A percentile compares a stretch with the other conserved stretches of the same genome.
phyloP scores from a whole-genome alignment of 371 early-diverging fungal genomes.

The Syncephalastrum monosporum region DNA sequence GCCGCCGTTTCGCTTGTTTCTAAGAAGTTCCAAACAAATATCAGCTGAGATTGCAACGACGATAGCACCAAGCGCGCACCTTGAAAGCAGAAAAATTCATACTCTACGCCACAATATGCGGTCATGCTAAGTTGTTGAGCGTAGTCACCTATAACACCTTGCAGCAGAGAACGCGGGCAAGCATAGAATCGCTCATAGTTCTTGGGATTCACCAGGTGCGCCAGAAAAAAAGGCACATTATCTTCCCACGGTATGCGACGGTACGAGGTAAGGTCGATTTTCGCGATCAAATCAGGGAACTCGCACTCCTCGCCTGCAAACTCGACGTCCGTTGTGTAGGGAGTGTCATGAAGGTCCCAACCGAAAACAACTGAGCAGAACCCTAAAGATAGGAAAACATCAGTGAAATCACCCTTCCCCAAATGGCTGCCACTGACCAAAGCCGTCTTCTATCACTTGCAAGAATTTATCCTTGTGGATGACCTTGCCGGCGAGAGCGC shows the following conservation, averaged over 20 bases:
- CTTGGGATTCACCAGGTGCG: constrained; percentile 63
- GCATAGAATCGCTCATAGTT: constrained; percentile 55
- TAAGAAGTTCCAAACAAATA: constrained; percentile 14
- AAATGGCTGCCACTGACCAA: constrained; percentile 48
- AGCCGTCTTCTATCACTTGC: constrained; percentile 61
- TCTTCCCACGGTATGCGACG: constrained; percentile 80
- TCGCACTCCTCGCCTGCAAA: constrained; percentile 38
- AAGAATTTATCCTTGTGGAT: constrained; percentile 70
- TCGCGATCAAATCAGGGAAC: constrained; percentile 69
- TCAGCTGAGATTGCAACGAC: background rate
- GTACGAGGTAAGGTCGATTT: constrained; percentile 64
- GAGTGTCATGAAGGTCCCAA: constrained; percentile 76
- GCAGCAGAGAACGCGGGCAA: constrained; percentile 70
- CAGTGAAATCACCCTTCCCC: background rate
- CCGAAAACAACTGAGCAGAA: constrained; percentile 86
- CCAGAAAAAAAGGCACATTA: constrained; percentile 73
- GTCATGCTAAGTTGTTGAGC: constrained; percentile 46
- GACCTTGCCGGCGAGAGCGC: constrained; percentile 76
- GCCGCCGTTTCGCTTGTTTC: constrained; percentile 68
- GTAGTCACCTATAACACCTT: constrained; percentile 46
- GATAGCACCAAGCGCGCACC: constrained; percentile 41
- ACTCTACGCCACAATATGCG: constrained; percentile 75
- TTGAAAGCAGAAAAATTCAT: constrained; percentile 83
- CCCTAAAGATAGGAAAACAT: constrained; percentile 32
- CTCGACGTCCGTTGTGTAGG: constrained; percentile 35